Base-by-base conservation (phyloP, 345 rosid genomes). In the Bruguiera gymnorhiza region DNA sequence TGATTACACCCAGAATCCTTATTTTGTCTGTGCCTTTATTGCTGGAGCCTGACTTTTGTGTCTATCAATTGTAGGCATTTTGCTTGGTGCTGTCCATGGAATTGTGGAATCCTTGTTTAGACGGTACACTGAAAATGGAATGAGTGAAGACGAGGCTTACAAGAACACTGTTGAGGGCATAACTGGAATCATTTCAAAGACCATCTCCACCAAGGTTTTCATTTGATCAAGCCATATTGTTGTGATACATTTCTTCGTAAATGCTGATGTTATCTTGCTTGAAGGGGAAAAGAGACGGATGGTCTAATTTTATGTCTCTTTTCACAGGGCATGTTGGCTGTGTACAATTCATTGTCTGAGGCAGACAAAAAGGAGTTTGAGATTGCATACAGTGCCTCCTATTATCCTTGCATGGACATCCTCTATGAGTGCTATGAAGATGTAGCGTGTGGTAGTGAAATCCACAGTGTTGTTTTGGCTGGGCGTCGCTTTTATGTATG, bases 61-160 rank as follows among this genome's bases (percentile, higher is more conserved):
- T 13, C 48, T 64, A 5, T 73, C 52, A 57, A 31, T 29, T 58
- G 20, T 37, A 93, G 98, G 98, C 34, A 93, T 93, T 65, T 69
- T 93, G 75, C 97, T 93, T 36, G 98, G 98, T 77, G 97, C 94
- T 29, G 97, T 93, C 68, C 98, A 93, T 62, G 98, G 98, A 76
- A 72, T 87, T 67, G 98, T 91, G 51, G 97, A 93, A 78, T 85
- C 85, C 75, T 82, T 91, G 56, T 93, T 87, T 71, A 87, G 98
- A 78, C 85, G 90, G 70, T 93, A 90, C 85, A 91, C 89, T 2
- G 97, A 87, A 27, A 84, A 84, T 63, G 96, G 96, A 62, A 87
- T 87, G 98, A 80, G 76, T 10, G 97, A 89, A 66, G 92, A 87
- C 8, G 75, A 75, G 65, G 97, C 97, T 62, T 93, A 86, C 87